A percentile compares a stretch with the other conserved stretches of the same genome.
Conservation (phyloP, 1,139 yeast genomes). For the Debaryomyces fabryi region DNA sequence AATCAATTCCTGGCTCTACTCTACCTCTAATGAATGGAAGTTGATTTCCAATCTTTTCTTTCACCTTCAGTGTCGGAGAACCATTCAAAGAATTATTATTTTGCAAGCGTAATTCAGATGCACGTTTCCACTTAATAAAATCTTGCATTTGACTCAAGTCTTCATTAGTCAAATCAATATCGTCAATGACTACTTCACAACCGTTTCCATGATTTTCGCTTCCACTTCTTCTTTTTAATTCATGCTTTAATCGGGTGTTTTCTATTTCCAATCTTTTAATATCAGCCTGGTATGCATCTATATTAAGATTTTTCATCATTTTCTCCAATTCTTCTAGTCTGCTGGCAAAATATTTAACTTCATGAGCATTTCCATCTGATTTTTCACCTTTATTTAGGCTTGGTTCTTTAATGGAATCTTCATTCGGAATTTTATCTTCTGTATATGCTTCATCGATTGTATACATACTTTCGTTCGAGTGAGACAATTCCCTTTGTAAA, state of each 20-base stretch:
- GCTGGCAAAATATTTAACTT: conserved; percentile 7
- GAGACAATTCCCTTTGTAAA: conserved; percentile 12
- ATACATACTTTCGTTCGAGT: conserved; percentile 26
- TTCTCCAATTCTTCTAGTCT: conserved; percentile 24
- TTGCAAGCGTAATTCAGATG: conserved; percentile 38
- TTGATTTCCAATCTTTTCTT: conserved; percentile 14
- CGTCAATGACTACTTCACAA: conserved; percentile 25
- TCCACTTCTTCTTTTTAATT: conserved; percentile 12
- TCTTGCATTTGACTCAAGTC: conserved; percentile 22
- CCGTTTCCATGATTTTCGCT: not conserved
- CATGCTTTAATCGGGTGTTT: conserved; percentile 19
- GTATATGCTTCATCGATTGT: conserved; percentile 29
- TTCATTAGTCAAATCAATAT: conserved; percentile 25
- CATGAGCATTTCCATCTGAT: not conserved
- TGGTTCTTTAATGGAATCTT: not conserved
- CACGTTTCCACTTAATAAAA: conserved; percentile 41
- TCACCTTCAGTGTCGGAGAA: conserved; percentile 15
- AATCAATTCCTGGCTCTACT: conserved; percentile 36
- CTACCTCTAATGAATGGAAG: conserved; percentile 27
- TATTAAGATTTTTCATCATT: conserved; percentile 16
- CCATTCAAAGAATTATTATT: conserved; percentile 14
- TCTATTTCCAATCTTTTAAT: conserved; percentile 17
- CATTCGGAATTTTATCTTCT: not conserved
- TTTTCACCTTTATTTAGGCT: not conserved
- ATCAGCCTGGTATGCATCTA: conserved; percentile 11